Conservation (phyloP, 2,329 filamentous ascomycete genomes). For the Madurella mycetomatis region DNA sequence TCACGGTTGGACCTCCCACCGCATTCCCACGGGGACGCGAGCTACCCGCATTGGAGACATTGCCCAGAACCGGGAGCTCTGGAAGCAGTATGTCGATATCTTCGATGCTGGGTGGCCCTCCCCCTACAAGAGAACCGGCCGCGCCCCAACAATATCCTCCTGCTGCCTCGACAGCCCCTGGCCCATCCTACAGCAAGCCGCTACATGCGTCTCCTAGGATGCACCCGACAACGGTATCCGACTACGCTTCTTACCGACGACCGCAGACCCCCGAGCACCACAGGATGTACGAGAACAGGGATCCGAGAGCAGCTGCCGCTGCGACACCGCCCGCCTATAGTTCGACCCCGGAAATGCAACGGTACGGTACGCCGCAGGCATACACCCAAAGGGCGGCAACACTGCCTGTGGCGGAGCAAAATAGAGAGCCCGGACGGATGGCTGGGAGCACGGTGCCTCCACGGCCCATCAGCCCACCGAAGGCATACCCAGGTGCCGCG, state of each 20-base stretch:
- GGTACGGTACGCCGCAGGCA: slow-evolving; percentile 56
- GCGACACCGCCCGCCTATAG: slow-evolving; percentile 49
- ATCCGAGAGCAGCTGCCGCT: slow-evolving; percentile 41
- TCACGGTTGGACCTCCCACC: slow-evolving; percentile 40
- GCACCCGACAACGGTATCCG: slow-evolving; percentile 49
- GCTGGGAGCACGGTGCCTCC: slow-evolving; percentile 37
- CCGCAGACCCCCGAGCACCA: slow-evolving; percentile 71
- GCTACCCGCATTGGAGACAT: slow-evolving; percentile 47
- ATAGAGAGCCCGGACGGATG: slow-evolving; percentile 37
- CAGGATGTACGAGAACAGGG: slow-evolving; percentile 45
- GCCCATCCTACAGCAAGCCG: slow-evolving; percentile 43
- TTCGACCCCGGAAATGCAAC: slow-evolving; percentile 53
- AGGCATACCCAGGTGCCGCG: slow-evolving; percentile 41
- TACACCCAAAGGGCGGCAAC: slow-evolving; percentile 51
- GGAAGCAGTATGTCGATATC: slow-evolving; percentile 59
- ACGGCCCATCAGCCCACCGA: slow-evolving; percentile 50
- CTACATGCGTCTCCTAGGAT: slow-evolving; percentile 55
- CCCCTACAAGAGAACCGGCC: slow-evolving; percentile 34
- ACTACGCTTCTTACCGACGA: slow-evolving; percentile 59
- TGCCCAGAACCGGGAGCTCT: slow-evolving; percentile 44
- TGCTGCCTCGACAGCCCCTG: slow-evolving; percentile 38
- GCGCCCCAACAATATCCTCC: slow-evolving; percentile 40
- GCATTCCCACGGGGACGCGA: slow-evolving; percentile 49
- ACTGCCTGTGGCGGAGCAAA: slow-evolving; percentile 42
- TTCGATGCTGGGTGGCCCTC: slow-evolving; percentile 53